Base-by-base conservation (phyloP, 2,329 filamentous ascomycete species). In the Westerdykella aurantiaca region DNA sequence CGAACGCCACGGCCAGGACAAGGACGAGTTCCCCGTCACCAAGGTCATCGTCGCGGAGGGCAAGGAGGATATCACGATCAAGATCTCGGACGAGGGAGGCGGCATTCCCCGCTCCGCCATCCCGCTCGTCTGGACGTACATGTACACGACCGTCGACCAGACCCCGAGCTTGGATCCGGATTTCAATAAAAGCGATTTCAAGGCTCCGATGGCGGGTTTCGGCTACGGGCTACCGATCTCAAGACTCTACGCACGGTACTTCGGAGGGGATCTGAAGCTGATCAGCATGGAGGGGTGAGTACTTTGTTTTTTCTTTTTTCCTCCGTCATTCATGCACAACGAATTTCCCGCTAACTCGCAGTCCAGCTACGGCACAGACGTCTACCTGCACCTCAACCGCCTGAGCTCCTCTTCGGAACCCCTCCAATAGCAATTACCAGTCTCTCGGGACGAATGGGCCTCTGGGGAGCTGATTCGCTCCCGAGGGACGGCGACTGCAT, bases 71-170 rank as follows among this genome's bases (percentile, higher is more conserved):
- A 98, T 98, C 60, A 98, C 93, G 5, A 96, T 98, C 74, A 98
- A 98, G 72, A 86, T 98, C 57, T 88, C 86, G 4, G 93, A 98
- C 66, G 93, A 98, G 71, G 93, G 93, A 46, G 93, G 93, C 51
- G 93, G 93, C 49, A 97, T 98, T 42, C 89, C 93, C 0, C 77
- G 93, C 59, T 94, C 86, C 58, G 81, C 88, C 41, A 97, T 98
- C 51, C 93, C 93, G 5, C 78, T 98, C 12, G 93, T 97, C n/a
- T 98, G 93, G 93, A 98, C 93, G 11, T 98, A 98, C 69, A 98
- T 97, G 93, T 98, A 98, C 69, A 98, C 93, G 31, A 98, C 93
- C 2, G 93, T 98, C 52, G 93, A 97, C 68, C 83, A 90, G 57
- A 97, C 93, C 17, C 93, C 93, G 12, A 95, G 83, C 63, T 74